These are phyloP conservation scores for Eutypella sp. DNA, from an alignment of 2,329 filamentous ascomycete genomes.

Conservation along the genomic window DNA sequence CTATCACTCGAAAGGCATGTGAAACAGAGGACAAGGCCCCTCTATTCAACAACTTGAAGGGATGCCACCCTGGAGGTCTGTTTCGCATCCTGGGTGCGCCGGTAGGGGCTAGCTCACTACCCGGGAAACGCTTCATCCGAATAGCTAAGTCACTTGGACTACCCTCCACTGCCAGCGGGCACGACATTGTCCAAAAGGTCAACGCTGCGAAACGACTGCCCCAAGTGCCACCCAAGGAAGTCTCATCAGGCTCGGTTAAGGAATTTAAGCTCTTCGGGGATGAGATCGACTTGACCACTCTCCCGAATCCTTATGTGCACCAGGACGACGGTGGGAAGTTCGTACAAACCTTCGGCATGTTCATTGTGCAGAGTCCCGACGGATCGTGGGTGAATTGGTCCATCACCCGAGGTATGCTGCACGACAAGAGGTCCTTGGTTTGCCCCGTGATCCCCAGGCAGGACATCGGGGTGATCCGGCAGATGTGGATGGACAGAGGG, in stretches of 20 bases:
- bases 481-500: conserved; percentile 41
- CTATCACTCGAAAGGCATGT: conserved; percentile 40
- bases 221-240: conserved; percentile 28
- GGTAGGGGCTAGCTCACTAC: conserved; percentile 29
- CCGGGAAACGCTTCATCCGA: conserved; percentile 32
- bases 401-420: conserved; percentile 41
- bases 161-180: conserved; percentile 30
- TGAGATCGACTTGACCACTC: conserved; percentile 36
- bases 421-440: conserved; percentile 35
- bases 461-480: conserved; percentile 40
- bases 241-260: conserved; percentile 37
- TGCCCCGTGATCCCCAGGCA: conserved; percentile 40
- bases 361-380: conserved; percentile 40
- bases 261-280: conserved; percentile 32
- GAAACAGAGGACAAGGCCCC: conserved; percentile 43
- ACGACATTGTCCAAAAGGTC: conserved; percentile 38
- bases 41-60: conserved; percentile 47
- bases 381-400: conserved; percentile 44
- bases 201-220: conserved; percentile 26
- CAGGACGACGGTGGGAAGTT: conserved; percentile 44
- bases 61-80: conserved; percentile 37
- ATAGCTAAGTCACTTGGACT: conserved; percentile 37
- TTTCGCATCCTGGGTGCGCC: conserved; percentile 44
- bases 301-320: conserved; percentile 40
- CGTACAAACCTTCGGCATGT: conserved; percentile 45